phyloP scores from a whole-genome alignment of 139 green algal species.

The Chlorella sp. region DNA sequence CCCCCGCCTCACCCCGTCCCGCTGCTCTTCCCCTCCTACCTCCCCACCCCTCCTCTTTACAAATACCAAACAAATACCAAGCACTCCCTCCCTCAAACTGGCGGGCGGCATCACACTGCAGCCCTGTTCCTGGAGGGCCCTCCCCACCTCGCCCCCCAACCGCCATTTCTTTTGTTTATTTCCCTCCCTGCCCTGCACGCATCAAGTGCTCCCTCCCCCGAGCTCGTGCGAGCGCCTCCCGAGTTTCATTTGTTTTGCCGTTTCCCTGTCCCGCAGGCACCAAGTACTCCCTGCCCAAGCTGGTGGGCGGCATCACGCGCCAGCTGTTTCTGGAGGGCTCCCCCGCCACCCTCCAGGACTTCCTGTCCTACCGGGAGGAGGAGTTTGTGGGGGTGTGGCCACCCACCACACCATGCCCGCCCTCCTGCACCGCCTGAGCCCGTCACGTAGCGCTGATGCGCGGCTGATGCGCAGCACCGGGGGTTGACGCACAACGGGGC shows the following conservation, averaged over 20 bases:
- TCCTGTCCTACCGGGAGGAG: conserved; percentile 40
- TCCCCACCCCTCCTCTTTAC: no score
- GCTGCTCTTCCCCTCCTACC: no score
- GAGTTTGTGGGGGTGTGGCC: conserved; percentile 54
- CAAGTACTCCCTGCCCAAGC: conserved; percentile 55
- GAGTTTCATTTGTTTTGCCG: no score
- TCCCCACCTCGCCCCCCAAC: no score
- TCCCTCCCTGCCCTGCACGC: background rate
- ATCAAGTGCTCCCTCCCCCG: no score
- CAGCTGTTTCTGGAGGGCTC: conserved; percentile 55
- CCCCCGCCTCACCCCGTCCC: no score
- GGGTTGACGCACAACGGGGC: background rate
- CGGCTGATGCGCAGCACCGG: background rate
- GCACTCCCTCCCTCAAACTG: no score
- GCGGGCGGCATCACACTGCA: no score
- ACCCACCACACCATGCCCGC: background rate
- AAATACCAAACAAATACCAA: no score
- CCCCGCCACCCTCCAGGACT: conserved; percentile 23
- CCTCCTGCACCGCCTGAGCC: background rate
- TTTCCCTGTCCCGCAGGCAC: conserved; percentile 9
- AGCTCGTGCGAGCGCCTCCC: no score
- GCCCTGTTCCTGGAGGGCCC: no score
- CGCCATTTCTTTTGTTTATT: no score
- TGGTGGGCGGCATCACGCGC: conserved; percentile 52
- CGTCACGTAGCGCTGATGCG: background rate